Evolutionary conservation across 306 rosid genomes (phyloP), one percentile per base, ranked within the genome.

Genomic region (Pyrus betulifolia): DNA sequence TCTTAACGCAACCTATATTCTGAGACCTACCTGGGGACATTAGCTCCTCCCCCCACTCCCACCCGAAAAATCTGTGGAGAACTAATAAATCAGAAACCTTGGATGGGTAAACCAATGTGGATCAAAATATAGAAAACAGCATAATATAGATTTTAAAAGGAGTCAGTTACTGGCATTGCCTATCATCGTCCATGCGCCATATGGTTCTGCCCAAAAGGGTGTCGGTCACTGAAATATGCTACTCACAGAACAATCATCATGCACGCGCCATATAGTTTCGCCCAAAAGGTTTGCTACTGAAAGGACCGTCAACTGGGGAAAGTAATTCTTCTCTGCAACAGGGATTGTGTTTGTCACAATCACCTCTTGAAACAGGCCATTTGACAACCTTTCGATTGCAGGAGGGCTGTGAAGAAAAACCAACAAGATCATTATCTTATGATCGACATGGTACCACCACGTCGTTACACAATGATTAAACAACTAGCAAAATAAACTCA

Each of bases 181-280:
- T 23, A 25, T 60, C 58, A 45, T 75, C 72, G 30, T 93, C 93
- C 76, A 93, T 84, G 33, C 98, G 96, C 98, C 98, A 93, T 75
- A 91, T 93, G 46, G 98, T 93, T 88, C 89, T 97, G 69, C 97
- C 98, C 91, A 93, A 82, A 73, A 93, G 69, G 75, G 42, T 6
- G 10, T 38, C 42, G 2, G 10, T 38, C 78, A 81, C 85, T 76
- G 95, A 83, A 93, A 93, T 86, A 93, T 91, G 87, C 98, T 93
- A 78, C 98, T 93, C 70, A 93, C 96, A 61, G 98, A 93, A 83
- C 82, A 79, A 78, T 93, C 97, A 76, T 85, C 98, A 35, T 93
- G 97, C 76, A 93, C 85, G 33, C 98, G 96, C 98, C 98, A 93
- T 75, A 93, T 93, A 46, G 98, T 93, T 88, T 93, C 98, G 58